phyloP scores from a whole-genome alignment of 768 basidiomycete genomes.

The Russula virescens region DNA sequence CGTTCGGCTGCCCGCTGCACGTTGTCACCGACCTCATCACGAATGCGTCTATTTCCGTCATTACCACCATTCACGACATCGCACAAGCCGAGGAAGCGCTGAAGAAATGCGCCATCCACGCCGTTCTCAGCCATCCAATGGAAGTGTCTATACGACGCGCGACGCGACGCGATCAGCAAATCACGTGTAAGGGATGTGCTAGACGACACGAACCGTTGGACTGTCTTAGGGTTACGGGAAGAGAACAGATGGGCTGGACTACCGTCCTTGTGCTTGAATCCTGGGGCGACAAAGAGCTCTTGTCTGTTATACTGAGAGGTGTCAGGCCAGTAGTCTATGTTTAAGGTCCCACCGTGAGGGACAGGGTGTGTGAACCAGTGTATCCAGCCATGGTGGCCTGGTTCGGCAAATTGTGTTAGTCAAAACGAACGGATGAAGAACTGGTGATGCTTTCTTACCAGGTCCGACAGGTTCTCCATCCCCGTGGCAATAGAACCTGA shows the following conservation, averaged over 20 bases:
- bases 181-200: constrained; percentile 17
- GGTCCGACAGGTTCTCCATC: constrained; percentile 64
- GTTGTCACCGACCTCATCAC: constrained; percentile 68
- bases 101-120: constrained; percentile 76
- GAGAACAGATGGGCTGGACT: constrained; percentile 70
- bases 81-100: constrained; percentile 67
- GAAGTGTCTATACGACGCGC: constrained; percentile 47
- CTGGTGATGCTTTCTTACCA: constrained; percentile 34
- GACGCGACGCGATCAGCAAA: constrained; percentile 1
- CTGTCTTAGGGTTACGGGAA: constrained; percentile 68
- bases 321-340: constrained; percentile 78
- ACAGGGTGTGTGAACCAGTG: constrained; percentile 78
- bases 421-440: neutral
- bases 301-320: constrained; percentile 61
- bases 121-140: constrained; percentile 81
- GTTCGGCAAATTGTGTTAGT: neutral
- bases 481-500: constrained; percentile 66
- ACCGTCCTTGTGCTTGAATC: constrained; percentile 50
- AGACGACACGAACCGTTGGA: constrained; percentile 41
- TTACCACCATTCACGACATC: constrained; percentile 46
- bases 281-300: constrained; percentile 66
- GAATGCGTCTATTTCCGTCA: constrained; percentile 51
- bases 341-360: constrained; percentile 61
- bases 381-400: constrained; percentile 79
- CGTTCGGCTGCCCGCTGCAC: constrained; percentile 74